Percentiles rank a stretch among this genome's conserved stretches.
phyloP scores from a whole-genome alignment of 176 grass and related monocot genomes.

The Oryza australiensis region DNA sequence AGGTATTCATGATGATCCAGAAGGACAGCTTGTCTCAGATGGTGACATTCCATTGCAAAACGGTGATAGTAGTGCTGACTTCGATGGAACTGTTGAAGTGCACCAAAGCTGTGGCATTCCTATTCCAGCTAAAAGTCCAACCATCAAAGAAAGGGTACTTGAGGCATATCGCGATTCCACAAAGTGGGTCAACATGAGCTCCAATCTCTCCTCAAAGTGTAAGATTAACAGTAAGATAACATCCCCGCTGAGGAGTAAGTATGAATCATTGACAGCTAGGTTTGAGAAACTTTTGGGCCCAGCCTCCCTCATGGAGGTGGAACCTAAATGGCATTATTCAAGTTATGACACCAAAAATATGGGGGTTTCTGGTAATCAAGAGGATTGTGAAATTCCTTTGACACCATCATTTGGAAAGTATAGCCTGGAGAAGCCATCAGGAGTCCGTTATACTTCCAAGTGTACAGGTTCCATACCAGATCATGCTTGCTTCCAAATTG shows the following conservation, averaged over 20 bases:
- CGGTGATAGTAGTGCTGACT: not conserved
- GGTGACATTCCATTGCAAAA: not conserved
- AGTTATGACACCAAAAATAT: constrained; percentile 26
- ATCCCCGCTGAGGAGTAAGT: constrained; percentile 25
- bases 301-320: constrained; percentile 32
- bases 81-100: constrained; percentile 15
- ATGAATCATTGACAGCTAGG: constrained; percentile 46
- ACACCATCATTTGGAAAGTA: constrained; percentile 48
- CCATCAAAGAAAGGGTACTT: constrained; percentile 9
- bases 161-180: constrained; percentile 27
- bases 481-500: constrained; percentile 54
- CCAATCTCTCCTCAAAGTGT: constrained; percentile 36
- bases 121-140: constrained; percentile 24
- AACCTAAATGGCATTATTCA: constrained; percentile 20
- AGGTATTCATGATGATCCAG: not conserved
- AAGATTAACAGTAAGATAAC: constrained; percentile 28
- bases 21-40: not conserved
- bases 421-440: constrained; percentile 42
- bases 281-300: constrained; percentile 47
- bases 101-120: constrained; percentile 20
- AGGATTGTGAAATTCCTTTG: constrained; percentile 35
- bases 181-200: constrained; percentile 19
- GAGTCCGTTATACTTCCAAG: constrained; percentile 34
- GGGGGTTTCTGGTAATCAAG: constrained; percentile 1
- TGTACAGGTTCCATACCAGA: constrained; percentile 39